Conservation (phyloP, 371 early-diverging fungal species). For the Rhizopus stolonifer region DNA sequence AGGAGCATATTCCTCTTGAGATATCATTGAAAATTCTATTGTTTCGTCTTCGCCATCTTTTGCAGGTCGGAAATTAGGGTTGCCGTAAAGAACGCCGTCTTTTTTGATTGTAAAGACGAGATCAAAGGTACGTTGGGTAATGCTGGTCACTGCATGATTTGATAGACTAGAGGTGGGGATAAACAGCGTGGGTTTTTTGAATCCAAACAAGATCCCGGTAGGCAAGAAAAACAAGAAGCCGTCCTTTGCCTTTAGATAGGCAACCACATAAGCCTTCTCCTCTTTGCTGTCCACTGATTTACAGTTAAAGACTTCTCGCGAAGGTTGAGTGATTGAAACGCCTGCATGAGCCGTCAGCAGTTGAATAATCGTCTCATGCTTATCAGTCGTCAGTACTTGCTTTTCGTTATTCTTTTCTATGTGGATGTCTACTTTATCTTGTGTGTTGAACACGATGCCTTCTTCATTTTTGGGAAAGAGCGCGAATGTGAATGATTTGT, state of each 20-base stretch:
- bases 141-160: constrained; percentile 34
- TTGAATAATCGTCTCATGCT: constrained; percentile 14
- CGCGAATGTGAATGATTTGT: constrained; percentile 36
- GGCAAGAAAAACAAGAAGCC: constrained; percentile 56
- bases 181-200: constrained; percentile 59
- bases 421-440: constrained; percentile 31
- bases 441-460: constrained; percentile 39
- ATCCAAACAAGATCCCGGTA: constrained; percentile 59
- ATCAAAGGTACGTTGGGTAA: constrained; percentile 61
- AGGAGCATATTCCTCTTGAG: constrained; percentile 49
- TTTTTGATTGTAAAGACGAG: no score
- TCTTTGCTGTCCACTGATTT: constrained; percentile 24
- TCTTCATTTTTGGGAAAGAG: constrained; percentile 36
- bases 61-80: constrained; percentile 6
- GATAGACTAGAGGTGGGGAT: constrained; percentile 39
- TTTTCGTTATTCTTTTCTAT: neutral
- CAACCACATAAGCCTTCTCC: constrained; percentile 28
- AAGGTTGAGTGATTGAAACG: constrained; percentile 26
- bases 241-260: constrained; percentile 49
- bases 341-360: constrained; percentile 18
- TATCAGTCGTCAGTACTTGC: constrained; percentile 9
- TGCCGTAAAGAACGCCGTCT: constrained; percentile 18
- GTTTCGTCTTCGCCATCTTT: constrained; percentile 28
- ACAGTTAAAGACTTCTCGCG: constrained; percentile 17
- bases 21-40: constrained; percentile 57